A percentile compares a stretch with the other conserved stretches of the same genome.
Conservation (phyloP, 768 basidiomycete species). For the Gymnopilus junonius region DNA sequence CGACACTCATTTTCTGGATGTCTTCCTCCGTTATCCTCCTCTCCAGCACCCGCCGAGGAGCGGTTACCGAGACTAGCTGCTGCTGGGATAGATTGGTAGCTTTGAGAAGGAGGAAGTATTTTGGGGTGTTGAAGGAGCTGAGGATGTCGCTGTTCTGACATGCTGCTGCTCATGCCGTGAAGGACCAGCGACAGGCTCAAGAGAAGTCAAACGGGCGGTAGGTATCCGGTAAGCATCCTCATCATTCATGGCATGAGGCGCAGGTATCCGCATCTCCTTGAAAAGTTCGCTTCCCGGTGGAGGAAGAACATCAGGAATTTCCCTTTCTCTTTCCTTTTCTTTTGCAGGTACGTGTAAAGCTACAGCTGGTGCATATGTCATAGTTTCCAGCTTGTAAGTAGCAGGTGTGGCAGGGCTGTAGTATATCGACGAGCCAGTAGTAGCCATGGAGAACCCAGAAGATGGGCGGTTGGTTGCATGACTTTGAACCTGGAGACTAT, state of each 20-base stretch:
- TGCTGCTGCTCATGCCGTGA: constrained; percentile 1
- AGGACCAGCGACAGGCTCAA: constrained; percentile 7
- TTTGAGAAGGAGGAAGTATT: not conserved
- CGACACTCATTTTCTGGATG: constrained; percentile 1
- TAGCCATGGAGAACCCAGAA: constrained; percentile 15
- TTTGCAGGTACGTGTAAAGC: constrained; percentile 20
- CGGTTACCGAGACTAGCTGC: not conserved
- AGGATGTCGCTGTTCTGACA: not conserved
- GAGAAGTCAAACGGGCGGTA: constrained; percentile 12
- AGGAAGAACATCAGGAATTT: not conserved
- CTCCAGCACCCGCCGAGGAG: constrained; percentile 20
- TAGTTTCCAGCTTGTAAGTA: constrained; percentile 24
- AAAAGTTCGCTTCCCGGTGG: constrained; percentile 7
- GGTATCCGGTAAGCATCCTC: constrained; percentile 32
- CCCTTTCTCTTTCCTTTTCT: not conserved
- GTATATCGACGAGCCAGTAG: constrained; percentile 20
- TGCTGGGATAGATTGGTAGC: not conserved
- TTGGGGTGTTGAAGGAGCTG: constrained; percentile 14
- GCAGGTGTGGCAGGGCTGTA: constrained; percentile 19
- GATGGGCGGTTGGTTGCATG: constrained; percentile 13
- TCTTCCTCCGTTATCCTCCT: constrained; percentile 29
- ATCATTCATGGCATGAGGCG: constrained; percentile 45
- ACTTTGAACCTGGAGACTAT: constrained; percentile 3
- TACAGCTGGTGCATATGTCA: constrained; percentile 29
- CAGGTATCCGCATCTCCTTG: constrained; percentile 42